Base-by-base conservation (phyloP, 306 rosid species). In the Phaseolus lunatus region DNA sequence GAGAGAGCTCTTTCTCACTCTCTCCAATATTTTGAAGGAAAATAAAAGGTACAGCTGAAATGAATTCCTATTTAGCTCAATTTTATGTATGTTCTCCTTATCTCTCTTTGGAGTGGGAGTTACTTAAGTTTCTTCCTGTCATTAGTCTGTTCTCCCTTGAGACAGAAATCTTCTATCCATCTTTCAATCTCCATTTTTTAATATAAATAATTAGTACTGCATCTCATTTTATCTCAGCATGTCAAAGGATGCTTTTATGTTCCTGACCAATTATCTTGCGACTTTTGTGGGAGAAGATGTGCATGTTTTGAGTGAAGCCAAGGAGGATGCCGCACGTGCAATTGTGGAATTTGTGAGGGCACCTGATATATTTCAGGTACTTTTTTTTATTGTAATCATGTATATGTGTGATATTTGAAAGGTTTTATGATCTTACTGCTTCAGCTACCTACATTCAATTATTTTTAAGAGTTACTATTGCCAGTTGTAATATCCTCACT, bases 261-360 rank as follows among this genome's bases (percentile, higher is more conserved):
- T 92, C 83, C 82, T 90, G 71, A 89, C 89, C 78, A 89, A 81
- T 84, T 96, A 92, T 82, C 87, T 96, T 84, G 92, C 68, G 1
- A 89, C 97, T 2, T 96, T 92, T 87, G 75, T 86, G 45, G 92
- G 85, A 73, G 97, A 96, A 87, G 99, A 96, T 64, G 88, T 82
- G 23, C 10, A 83, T 63, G 84, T 72, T 48, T 80, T 96, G 85
- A 77, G 75, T 75, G 92, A 91, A 86, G 96, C 97, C 24, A 96
- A 90, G 87, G 98, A 92, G 83, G 98, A 87, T 82, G 98, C 99
- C 63, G 93, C 87, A 9, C 89, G 72, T 78, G 88, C 97, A 41
- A 81, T 96, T 82, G 86, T 90, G 43, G 98, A 92, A 35, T 96
- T 92, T 86, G 94, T 96, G 75, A 96, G 81, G 88, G 84, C 88